These are phyloP conservation scores for Ambrosia trifida DNA, from an alignment of 129 eudicot genomes.

Conservation along the genomic window DNA sequence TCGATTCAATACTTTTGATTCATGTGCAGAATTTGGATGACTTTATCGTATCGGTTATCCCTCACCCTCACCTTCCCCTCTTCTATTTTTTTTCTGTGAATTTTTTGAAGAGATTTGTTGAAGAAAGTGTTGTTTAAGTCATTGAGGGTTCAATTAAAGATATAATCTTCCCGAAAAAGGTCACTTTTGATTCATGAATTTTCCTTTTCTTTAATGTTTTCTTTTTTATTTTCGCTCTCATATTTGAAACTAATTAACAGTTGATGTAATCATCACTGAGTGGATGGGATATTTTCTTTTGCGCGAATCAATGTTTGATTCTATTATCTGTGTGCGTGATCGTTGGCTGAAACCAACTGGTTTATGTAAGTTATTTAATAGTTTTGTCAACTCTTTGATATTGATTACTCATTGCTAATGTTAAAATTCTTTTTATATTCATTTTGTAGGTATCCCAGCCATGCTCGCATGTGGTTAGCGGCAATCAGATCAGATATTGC, in stretches of 20 bases:
- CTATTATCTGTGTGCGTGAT: constrained; percentile 93
- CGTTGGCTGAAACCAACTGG: constrained; percentile 96
- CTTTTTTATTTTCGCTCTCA: background rate
- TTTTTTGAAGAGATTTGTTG: too few relatives aligned
- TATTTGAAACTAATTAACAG: constrained; percentile 37
- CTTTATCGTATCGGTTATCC: too few relatives aligned
- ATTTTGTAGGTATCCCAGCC: constrained; percentile 92
- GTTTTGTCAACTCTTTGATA: background rate
- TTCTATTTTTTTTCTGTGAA: too few relatives aligned
- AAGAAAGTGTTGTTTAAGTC: constrained; percentile 84
- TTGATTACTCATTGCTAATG: background rate
- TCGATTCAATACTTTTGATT: too few relatives aligned
- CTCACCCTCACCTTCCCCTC: too few relatives aligned
- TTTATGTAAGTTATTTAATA: constrained; percentile 60
- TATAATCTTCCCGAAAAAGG: constrained; percentile 85
- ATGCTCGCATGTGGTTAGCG: constrained; percentile 98
- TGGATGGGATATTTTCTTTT: constrained; percentile 99
- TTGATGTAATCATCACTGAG: constrained; percentile 95
- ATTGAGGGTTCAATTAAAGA: constrained; percentile 95
- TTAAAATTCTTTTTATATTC: background rate
- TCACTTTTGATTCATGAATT: background rate
- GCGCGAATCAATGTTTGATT: constrained; percentile 99
- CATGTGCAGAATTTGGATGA: too few relatives aligned
- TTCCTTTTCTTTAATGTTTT: background rate
- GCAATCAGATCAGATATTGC: constrained; percentile 78